Evolutionary conservation across 352 stramenopile species (phyloP), one percentile per base, ranked within the genome.

Genomic region (Hyaloperonospora arabidopsidis): DNA sequence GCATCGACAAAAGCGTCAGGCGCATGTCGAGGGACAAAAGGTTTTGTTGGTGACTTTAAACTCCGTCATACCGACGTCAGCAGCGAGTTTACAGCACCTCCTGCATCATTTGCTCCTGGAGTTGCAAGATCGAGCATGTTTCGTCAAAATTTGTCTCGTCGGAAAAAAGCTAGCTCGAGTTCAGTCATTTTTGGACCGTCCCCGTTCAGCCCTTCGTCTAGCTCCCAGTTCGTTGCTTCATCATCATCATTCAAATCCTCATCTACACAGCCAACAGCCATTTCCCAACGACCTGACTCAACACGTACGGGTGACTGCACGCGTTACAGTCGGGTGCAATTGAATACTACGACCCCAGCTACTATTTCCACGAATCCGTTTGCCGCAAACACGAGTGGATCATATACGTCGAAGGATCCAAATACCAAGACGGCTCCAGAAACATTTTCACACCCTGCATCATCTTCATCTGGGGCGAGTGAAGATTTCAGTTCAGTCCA

Each of bases 21-120:
- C 41, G 34, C 14, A 19, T 45, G 45, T 19, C 39, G 32, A 38
- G 39, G 23, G 40, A 19, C 58, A 35, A 61, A 47, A 17, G 18
- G 25, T 28, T 8, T 32, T 32, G 25, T 48, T 38, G 18, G 36
- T 3, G 28, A 8, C 5, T 46, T 39, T 36, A 19, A 44, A 22
- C 12, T 19, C 6, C 25, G 25, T 44, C 40, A 0, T 10, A 36
- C 55, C 49, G 51, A 45, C 15, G 14, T 21, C 15, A 55, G 39
- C 5, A 58, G 23, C 10, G 54, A 52, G 29, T n/a, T 49, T 14
- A 35, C 38, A 29, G 0, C 28, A 35, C 25, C 49, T 43, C 50
- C 49, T 45, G 19, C 43, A 1, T 58, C 57, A n/a, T 71, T 69
- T 57, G 50, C 59, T 10, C 45, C 47, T 49, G 55, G 59, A 12